A percentile compares a stretch with the other conserved stretches of the same genome.
Evolutionary conservation across 225 moss, liverwort and hornwort species (phyloP).

Genomic region (Neckera pumila): DNA sequence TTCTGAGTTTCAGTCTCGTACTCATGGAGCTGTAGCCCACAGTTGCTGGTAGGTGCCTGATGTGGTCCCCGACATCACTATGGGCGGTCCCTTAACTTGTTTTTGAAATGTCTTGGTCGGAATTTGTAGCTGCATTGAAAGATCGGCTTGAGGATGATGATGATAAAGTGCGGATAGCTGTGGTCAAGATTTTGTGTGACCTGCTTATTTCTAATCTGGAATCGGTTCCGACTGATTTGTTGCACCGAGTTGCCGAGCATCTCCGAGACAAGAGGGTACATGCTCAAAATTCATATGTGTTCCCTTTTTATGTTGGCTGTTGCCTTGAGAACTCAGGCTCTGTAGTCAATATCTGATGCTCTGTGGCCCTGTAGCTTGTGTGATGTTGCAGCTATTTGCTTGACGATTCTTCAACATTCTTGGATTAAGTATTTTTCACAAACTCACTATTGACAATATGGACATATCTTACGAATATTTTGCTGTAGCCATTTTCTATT

Average conservation of each 20-base stretch:
- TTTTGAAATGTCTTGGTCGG: neutral
- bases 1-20: neutral
- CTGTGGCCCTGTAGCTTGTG: neutral
- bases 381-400: neutral
- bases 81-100: neutral
- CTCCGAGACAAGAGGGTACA: conserved; percentile 87
- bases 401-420: neutral
- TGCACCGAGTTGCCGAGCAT: conserved; percentile 69
- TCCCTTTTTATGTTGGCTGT: neutral
- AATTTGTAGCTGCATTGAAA: conserved; percentile 50
- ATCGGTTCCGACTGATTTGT: conserved; percentile 48
- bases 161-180: conserved; percentile 70
- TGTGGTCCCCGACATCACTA: neutral
- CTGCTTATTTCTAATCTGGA: conserved; percentile 40
- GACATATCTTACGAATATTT: neutral
- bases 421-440: neutral
- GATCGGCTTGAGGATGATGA: conserved; percentile 79
- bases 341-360: neutral
- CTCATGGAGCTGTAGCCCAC: neutral
- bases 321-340: neutral
- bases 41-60: neutral
- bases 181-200: conserved; percentile 60
- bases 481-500: neutral
- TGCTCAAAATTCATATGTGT: neutral
- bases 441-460: neutral